These are phyloP conservation scores for Taphrina wiesneri DNA, from an alignment of 1,139 yeast species.

Conservation along the genomic window DNA sequence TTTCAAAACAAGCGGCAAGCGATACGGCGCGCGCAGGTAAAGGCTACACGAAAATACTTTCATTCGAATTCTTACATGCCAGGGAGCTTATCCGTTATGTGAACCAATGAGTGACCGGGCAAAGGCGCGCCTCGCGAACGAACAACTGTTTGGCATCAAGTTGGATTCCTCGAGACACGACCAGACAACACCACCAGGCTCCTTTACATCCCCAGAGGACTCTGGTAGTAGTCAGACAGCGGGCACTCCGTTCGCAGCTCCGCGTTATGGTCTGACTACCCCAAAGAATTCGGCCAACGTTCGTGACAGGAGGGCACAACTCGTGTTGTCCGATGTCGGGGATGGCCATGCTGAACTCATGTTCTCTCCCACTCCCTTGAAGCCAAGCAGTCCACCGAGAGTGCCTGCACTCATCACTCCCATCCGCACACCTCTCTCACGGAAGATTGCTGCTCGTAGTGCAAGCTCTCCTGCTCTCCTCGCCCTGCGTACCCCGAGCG, in stretches of 20 bases:
- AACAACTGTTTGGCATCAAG: conserved; percentile 18
- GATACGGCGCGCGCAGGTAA: conserved; percentile 49
- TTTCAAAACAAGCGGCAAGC: conserved; percentile 94
- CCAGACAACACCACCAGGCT: conserved; percentile 10
- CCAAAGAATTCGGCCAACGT: background rate
- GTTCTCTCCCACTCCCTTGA: conserved; percentile 23
- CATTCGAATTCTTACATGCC: background rate
- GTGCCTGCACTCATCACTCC: conserved; percentile 23
- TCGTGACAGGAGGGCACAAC: conserved; percentile 14
- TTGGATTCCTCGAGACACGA: conserved; percentile 4
- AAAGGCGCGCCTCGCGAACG: conserved; percentile 9
- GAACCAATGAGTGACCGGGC: conserved; percentile 12
- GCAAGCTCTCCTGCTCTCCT: conserved; percentile 24
- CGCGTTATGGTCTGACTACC: background rate
- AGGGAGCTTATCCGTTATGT: conserved; percentile 21
- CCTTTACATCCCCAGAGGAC: conserved; percentile 18
- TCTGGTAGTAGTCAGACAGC: conserved; percentile 13
- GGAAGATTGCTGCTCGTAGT: conserved; percentile 21
- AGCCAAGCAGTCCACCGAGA: conserved; percentile 23
- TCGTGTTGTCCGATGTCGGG: conserved; percentile 18
- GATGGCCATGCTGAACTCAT: conserved; percentile 29
- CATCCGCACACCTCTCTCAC: conserved; percentile 16
- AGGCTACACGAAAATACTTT: background rate
- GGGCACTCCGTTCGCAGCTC: background rate
- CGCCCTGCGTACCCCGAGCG: background rate